Conservation (phyloP, 2,329 filamentous ascomycete genomes). For the Exserohilum turcica region DNA sequence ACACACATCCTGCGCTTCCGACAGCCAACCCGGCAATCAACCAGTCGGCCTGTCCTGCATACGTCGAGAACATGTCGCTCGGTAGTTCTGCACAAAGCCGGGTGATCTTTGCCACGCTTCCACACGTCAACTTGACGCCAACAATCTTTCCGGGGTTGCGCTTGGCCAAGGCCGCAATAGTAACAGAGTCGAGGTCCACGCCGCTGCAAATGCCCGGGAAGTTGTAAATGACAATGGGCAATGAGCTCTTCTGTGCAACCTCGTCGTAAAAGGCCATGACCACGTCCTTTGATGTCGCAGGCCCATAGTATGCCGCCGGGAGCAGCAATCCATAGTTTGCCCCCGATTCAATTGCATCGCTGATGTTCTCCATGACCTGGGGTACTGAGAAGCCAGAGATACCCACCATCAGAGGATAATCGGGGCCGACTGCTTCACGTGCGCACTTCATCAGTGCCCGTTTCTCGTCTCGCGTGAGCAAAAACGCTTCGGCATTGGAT, state of each 20-base stretch:
- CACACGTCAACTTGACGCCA: slow-evolving; percentile 74
- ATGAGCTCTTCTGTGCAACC: slow-evolving; percentile 62
- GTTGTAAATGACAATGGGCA: slow-evolving; percentile 75
- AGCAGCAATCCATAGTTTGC: slow-evolving; percentile 53
- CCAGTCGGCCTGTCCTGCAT: slow-evolving; percentile 76
- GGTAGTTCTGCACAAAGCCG: slow-evolving; percentile 61
- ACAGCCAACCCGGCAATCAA: slow-evolving; percentile 61
- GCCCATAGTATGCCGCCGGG: slow-evolving; percentile 54
- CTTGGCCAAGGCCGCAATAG: slow-evolving; percentile 62
- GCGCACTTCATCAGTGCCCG: slow-evolving; percentile 47
- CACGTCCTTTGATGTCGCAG: slow-evolving; percentile 50
- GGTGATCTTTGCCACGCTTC: slow-evolving; percentile 74
- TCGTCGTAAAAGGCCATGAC: slow-evolving; percentile 52
- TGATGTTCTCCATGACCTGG: slow-evolving; percentile 52
- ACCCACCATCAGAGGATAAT: slow-evolving; percentile 53
- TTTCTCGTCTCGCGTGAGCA: slow-evolving; percentile 53
- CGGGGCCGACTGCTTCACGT: slow-evolving; percentile 49
- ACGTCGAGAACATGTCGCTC: slow-evolving; percentile 66
- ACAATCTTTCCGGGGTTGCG: slow-evolving; percentile 65
- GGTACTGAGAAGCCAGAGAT: slow-evolving; percentile 52
- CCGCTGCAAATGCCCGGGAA: slow-evolving; percentile 71
- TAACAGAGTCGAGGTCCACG: slow-evolving; percentile 70
- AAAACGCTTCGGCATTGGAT: slow-evolving; percentile 55
- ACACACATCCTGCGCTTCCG: slow-evolving; percentile 61
- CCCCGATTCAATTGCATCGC: slow-evolving; percentile 50